Conservation (phyloP, 306 rosid species). For the Glycyrrhiza uralensis region DNA sequence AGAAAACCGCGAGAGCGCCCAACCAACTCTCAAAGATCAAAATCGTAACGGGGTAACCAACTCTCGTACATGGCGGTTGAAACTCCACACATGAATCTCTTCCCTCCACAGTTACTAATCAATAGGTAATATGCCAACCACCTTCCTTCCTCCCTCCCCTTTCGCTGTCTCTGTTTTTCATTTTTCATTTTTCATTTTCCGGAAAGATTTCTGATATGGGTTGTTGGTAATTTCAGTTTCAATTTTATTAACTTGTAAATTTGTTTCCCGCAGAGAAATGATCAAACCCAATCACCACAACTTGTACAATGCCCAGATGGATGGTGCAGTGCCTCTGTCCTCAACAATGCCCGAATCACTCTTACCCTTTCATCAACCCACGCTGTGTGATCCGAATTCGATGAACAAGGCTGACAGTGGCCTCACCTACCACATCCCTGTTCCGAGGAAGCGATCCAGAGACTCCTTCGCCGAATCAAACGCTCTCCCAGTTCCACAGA, state of each 20-base stretch:
- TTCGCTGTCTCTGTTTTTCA: background rate
- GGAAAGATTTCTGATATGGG: too few species aligned
- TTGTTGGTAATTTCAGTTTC: background rate
- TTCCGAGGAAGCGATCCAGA: conserved; percentile 35
- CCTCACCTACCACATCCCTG: conserved; percentile 36
- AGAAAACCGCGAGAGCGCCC: background rate
- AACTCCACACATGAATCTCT: conserved; percentile 45
- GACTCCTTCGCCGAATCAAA: conserved; percentile 9
- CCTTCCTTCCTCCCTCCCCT: background rate
- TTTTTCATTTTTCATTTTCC: background rate
- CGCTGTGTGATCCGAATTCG: conserved; percentile 18
- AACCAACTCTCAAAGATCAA: background rate
- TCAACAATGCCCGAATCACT: conserved; percentile 29
- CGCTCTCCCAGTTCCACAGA: conserved; percentile 19
- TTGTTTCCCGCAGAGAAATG: conserved; percentile 36
- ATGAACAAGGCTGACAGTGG: conserved; percentile 48
- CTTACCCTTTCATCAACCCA: conserved; percentile 26
- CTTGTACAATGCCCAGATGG: conserved; percentile 13
- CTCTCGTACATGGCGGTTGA: conserved; percentile 74
- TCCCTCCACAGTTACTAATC: conserved; percentile 43
- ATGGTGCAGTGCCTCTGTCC: conserved; percentile 8
- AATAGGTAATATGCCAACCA: conserved; percentile 24
- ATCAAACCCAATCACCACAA: conserved; percentile 6
- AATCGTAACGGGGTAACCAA: background rate
- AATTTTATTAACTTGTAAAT: background rate